phyloP scores from a whole-genome alignment of 805 yeast species.

The Yarrowia sp. region DNA sequence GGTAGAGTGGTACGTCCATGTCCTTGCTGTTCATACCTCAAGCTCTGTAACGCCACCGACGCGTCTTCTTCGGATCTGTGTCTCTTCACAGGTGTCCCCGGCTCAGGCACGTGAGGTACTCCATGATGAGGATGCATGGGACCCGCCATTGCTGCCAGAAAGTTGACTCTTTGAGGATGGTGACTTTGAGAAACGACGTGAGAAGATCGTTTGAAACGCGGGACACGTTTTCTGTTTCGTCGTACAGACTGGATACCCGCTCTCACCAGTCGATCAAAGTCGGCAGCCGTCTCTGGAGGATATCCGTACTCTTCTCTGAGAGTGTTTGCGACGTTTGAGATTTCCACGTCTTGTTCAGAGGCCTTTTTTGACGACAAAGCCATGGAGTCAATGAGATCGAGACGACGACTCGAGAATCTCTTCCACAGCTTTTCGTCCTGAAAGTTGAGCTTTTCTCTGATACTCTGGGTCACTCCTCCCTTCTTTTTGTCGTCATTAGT shows the following conservation, averaged over 20 bases:
- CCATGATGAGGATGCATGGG: conserved; percentile 13
- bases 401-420: conserved; percentile 80
- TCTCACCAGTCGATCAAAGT: conserved; percentile 84
- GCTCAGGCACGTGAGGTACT: not conserved
- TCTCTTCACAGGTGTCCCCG: not conserved
- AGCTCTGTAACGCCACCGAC: conserved; percentile 15
- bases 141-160: conserved; percentile 23
- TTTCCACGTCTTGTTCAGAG: conserved; percentile 84
- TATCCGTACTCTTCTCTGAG: conserved; percentile 77
- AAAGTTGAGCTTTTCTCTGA: conserved; percentile 66
- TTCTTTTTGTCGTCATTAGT: conserved; percentile 16
- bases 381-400: conserved; percentile 80
- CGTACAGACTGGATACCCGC: conserved; percentile 94
- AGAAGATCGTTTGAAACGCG: conserved; percentile 14
- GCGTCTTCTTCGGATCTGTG: conserved; percentile 23
- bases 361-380: conserved; percentile 70
- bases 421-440: conserved; percentile 84
- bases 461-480: conserved; percentile 53
- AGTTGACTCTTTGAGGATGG: conserved; percentile 16
- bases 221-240: conserved; percentile 56
- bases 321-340: conserved; percentile 71
- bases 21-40: conserved; percentile 13
- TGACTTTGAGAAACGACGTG: not conserved
- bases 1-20: not conserved
- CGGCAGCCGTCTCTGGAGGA: conserved; percentile 54